A percentile compares a stretch with the other conserved stretches of the same genome.
phyloP scores from a whole-genome alignment of 345 rosid species.

The Salix udensis region DNA sequence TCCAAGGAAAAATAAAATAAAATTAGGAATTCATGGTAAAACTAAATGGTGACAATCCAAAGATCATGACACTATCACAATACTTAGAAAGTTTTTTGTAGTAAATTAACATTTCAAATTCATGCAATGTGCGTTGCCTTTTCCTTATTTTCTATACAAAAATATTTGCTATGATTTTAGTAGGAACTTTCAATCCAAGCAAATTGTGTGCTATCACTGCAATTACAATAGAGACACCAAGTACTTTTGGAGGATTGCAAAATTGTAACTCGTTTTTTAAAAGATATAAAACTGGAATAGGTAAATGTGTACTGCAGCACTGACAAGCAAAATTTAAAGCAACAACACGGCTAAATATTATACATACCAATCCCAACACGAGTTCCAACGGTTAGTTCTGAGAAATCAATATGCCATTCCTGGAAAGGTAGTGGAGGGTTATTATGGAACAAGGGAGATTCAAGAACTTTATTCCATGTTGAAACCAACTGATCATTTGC shows the following conservation, averaged over 20 bases:
- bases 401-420: slow-evolving; percentile 95
- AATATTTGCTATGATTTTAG: not conserved
- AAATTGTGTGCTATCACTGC: not conserved
- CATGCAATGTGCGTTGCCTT: not conserved
- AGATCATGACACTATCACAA: not conserved
- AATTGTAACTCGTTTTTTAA: not conserved
- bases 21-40: not conserved
- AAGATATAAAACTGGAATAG: not conserved
- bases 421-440: slow-evolving; percentile 70
- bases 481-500: slow-evolving; percentile 46
- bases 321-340: slow-evolving; percentile 2
- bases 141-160: not conserved
- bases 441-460: slow-evolving; percentile 72
- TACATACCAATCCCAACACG: slow-evolving; percentile 94
- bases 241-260: not conserved
- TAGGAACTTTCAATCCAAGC: not conserved
- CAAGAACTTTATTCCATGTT: slow-evolving; percentile 82
- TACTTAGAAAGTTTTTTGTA: not conserved
- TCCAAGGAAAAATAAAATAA: not conserved
- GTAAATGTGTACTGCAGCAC: not conserved
- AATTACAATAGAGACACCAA: not conserved
- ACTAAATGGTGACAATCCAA: not conserved
- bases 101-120: not conserved
- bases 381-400: slow-evolving; percentile 84
- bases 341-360: not conserved